These are phyloP conservation scores for Metschnikowia kofuensis DNA, from an alignment of 805 yeast species.

Conservation along the genomic window DNA sequence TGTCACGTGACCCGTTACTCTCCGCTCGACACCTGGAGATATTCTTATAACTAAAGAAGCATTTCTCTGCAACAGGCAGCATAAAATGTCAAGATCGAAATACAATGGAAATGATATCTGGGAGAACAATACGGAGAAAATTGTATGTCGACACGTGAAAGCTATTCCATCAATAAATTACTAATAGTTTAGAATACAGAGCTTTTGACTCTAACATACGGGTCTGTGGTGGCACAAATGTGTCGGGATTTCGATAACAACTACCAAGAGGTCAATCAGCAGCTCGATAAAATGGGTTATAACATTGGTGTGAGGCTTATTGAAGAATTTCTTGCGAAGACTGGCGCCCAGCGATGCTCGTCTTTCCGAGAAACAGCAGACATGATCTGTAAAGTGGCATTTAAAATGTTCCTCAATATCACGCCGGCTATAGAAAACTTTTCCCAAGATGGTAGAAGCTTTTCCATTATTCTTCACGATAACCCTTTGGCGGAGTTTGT, in stretches of 20 bases:
- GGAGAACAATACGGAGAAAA: conserved; percentile 84
- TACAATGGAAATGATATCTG: conserved; percentile 82
- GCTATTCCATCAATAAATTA: not conserved
- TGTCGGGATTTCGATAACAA: conserved; percentile 79
- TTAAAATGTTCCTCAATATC: conserved; percentile 82
- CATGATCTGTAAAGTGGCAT: conserved; percentile 79
- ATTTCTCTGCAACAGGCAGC: not conserved
- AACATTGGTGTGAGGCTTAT: conserved; percentile 88
- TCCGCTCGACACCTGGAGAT: not conserved
- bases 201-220: conserved; percentile 90
- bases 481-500: conserved; percentile 95
- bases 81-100: conserved; percentile 17
- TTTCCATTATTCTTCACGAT: conserved; percentile 69
- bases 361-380: conserved; percentile 85
- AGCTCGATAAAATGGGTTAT: conserved; percentile 91
- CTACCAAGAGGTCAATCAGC: conserved; percentile 74
- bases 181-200: conserved; percentile 66
- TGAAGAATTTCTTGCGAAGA: conserved; percentile 88
- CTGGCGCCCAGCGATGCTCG: conserved; percentile 80
- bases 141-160: conserved; percentile 45
- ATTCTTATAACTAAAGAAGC: not conserved
- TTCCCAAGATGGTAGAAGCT: conserved; percentile 72
- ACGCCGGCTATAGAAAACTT: conserved; percentile 74
- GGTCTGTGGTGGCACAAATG: conserved; percentile 87
- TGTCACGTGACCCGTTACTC: not conserved